Conservation (phyloP, 2,329 filamentous ascomycete genomes). For the Neophaeococcomyces mojaviensis region DNA sequence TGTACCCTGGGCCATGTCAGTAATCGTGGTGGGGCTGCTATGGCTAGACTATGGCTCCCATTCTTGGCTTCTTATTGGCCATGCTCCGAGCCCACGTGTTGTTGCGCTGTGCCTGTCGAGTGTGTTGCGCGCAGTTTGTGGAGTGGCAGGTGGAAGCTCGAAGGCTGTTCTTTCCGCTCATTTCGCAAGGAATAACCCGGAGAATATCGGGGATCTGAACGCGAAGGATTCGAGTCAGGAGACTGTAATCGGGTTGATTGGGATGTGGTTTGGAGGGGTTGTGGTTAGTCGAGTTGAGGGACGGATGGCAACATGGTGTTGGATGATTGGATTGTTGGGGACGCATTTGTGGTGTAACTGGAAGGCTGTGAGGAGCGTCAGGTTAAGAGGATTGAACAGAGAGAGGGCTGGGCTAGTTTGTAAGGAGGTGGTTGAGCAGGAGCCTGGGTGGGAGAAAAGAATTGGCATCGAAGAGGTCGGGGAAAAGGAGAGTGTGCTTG, state of each 20-base stretch:
- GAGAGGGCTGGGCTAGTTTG: slow-evolving; percentile 78
- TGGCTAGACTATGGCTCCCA: too few species aligned
- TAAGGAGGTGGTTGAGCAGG: slow-evolving; percentile 21
- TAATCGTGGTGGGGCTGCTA: too few species aligned
- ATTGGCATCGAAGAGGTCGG: slow-evolving; percentile 12
- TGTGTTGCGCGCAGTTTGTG: slow-evolving; percentile 64
- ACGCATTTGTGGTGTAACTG: slow-evolving; percentile 82
- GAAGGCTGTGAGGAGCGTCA: slow-evolving; percentile 72
- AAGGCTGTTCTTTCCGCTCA: slow-evolving; percentile 89
- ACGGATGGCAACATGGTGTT: slow-evolving; percentile 62
- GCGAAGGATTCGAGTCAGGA: slow-evolving; percentile 95
- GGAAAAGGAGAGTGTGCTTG: slow-evolving; percentile 12
- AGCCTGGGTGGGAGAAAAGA: slow-evolving; percentile 3
- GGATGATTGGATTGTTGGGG: slow-evolving; percentile 63
- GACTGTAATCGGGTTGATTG: slow-evolving; percentile 80
- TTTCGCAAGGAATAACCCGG: slow-evolving; percentile 68
- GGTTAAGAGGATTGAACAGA: slow-evolving; percentile 75
- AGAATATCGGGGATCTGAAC: slow-evolving; percentile 84
- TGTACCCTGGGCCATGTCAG: too few species aligned
- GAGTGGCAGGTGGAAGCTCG: slow-evolving; percentile 79
- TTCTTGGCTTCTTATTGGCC: too few species aligned
- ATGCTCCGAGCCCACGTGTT: not conserved
- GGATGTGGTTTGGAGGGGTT: slow-evolving; percentile 75
- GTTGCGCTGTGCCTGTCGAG: slow-evolving; percentile 52
- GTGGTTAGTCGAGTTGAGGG: slow-evolving; percentile 70